A percentile compares a stretch with the other conserved stretches of the same genome.
Conservation (phyloP, 352 stramenopile genomes). For the Phytophthora pseudosyringae region DNA sequence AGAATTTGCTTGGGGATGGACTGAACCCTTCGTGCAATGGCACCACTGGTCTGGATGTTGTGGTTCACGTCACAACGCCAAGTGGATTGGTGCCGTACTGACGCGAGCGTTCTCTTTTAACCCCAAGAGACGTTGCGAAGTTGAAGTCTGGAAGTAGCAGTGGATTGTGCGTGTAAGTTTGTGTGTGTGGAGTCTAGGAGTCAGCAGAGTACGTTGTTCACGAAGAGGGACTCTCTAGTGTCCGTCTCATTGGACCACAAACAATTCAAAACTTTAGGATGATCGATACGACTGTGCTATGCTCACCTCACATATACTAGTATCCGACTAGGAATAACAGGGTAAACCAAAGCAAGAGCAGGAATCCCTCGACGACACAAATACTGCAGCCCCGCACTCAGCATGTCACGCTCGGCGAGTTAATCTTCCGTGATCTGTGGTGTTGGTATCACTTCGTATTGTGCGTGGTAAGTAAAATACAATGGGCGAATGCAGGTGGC, state of each 20-base stretch:
- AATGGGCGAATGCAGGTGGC: neutral
- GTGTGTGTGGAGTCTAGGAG: neutral
- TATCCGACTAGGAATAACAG: too few relatives aligned
- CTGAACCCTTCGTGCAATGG: neutral
- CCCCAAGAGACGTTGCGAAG: neutral
- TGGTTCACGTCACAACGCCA: neutral
- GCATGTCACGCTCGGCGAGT: neutral
- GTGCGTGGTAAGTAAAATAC: neutral
- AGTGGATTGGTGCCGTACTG: neutral
- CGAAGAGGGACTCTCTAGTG: neutral
- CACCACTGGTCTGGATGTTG: neutral
- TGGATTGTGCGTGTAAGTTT: neutral
- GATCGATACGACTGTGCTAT: too few relatives aligned
- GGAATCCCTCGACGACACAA: neutral
- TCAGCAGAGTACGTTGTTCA: neutral
- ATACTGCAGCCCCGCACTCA: neutral
- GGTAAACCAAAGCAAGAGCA: too few relatives aligned
- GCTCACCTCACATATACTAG: too few relatives aligned
- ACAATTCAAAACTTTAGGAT: too few relatives aligned
- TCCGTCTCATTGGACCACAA: neutral
- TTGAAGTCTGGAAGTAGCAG: neutral
- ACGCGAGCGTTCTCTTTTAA: neutral
- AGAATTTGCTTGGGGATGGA: slow-evolving; percentile 1
- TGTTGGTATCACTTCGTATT: neutral
- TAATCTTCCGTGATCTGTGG: neutral